Evolutionary conservation across 2,329 filamentous ascomycete species (phyloP).

Genomic region (Neopestalotiopsis rosae): DNA sequence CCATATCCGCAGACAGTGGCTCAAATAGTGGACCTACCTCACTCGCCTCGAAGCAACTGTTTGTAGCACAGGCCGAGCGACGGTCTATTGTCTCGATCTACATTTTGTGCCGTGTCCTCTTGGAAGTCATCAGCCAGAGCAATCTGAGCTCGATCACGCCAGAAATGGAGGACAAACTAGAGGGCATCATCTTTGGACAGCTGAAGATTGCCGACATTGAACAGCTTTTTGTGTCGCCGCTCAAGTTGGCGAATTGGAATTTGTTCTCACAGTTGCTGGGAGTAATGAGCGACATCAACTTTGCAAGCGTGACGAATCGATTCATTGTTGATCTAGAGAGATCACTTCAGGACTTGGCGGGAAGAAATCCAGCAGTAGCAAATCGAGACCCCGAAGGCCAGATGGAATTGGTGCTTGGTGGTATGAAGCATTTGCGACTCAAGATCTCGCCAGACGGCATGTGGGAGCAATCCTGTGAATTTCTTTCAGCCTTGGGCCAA

Average conservation of each 20-base stretch:
- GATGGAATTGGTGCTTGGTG: constrained; percentile 84
- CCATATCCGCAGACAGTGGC: constrained; percentile 32
- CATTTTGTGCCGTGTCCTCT: constrained; percentile 88
- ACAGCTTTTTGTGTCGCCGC: constrained; percentile 74
- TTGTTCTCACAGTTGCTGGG: constrained; percentile 91
- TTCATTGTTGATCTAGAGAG: constrained; percentile 83
- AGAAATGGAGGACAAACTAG: constrained; percentile 92
- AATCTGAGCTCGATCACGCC: constrained; percentile 80
- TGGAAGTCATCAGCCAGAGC: constrained; percentile 93
- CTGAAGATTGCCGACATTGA: constrained; percentile 88
- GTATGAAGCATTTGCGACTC: constrained; percentile 88
- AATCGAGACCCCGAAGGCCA: constrained; percentile 77
- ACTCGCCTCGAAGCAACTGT: constrained; percentile 66
- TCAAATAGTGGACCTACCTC: constrained; percentile 40
- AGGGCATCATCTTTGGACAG: constrained; percentile 96
- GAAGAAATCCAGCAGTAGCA: constrained; percentile 66
- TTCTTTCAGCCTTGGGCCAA: constrained; percentile 80
- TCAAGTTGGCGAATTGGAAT: constrained; percentile 94
- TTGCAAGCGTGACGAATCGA: constrained; percentile 79
- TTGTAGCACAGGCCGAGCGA: constrained; percentile 80
- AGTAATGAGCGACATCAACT: constrained; percentile 95
- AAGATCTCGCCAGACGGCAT: constrained; percentile 73
- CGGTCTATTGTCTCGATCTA: constrained; percentile 95
- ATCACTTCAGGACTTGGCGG: constrained; percentile 75
- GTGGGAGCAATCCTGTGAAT: constrained; percentile 89